These are phyloP conservation scores for Dendrostoma leiphaemia DNA, from an alignment of 2,329 filamentous ascomycete genomes.

Conservation along the genomic window DNA sequence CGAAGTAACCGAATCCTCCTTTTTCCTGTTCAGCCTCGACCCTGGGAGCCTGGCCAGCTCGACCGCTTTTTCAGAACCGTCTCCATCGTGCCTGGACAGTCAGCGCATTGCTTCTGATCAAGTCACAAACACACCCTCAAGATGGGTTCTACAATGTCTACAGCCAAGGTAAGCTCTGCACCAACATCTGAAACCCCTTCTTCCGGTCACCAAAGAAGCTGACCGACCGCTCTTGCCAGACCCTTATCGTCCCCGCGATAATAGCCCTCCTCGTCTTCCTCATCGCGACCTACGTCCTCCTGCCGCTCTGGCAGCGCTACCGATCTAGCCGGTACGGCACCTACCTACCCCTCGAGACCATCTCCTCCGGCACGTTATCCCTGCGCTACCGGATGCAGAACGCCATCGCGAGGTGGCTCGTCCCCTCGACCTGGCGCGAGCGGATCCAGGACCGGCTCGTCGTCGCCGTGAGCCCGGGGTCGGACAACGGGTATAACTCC, in stretches of 20 bases:
- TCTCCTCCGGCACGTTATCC: constrained; percentile 56
- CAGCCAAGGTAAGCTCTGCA: constrained; percentile 10
- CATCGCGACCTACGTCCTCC: constrained; percentile 59
- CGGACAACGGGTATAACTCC: constrained; percentile 55
- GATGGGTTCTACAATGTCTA: constrained; percentile 35
- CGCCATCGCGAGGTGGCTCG: constrained; percentile 36
- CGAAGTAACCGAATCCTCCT: neutral
- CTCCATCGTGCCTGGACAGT: no score
- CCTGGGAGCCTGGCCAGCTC: neutral
- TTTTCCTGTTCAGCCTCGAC: neutral
- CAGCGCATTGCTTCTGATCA: no score
- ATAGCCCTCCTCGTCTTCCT: constrained; percentile 71
- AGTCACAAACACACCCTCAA: constrained; percentile 14
- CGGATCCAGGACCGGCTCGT: constrained; percentile 38
- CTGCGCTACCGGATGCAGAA: constrained; percentile 50
- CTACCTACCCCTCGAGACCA: constrained; percentile 67
- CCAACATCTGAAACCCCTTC: neutral
- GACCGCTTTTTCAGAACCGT: neutral
- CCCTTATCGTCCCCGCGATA: constrained; percentile 66
- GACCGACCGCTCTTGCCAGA: constrained; percentile 42
- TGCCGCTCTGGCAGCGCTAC: constrained; percentile 69
- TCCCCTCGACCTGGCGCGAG: constrained; percentile 48
- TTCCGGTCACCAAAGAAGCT: neutral
- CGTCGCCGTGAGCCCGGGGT: constrained; percentile 34
- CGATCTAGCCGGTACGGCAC: constrained; percentile 65